Evolutionary conservation across 2,329 filamentous ascomycete species (phyloP), one percentile per base, ranked within the genome.

Genomic region (Calonectria ilicicola): DNA sequence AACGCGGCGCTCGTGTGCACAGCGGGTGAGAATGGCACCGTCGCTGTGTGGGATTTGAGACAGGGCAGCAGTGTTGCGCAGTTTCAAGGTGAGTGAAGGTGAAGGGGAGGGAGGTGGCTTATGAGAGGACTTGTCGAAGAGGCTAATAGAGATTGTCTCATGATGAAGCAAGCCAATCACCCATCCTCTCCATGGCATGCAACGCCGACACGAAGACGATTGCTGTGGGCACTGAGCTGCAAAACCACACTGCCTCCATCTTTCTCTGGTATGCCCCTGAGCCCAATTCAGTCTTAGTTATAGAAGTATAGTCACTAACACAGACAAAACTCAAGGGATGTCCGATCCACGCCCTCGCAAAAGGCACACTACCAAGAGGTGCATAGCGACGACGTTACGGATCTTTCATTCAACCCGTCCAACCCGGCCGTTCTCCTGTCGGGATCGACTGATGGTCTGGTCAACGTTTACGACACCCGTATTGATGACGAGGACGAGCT

Each of bases 401-500:
- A 91, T 17, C 82, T 86, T 2, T 71, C 78, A 79, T 91, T 92
- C 78, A 92, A 94, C 82, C 91, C 92, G 0, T 85, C 83, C 3
- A 85, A 89, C 62, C 87, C 90, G 0, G 87, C 89, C 53, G 85
- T 94, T 19, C 88, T 96, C 7, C 87, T 96, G 14, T 95, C 93
- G 1, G 93, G 93, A 51, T 95, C 93, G 44, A 96, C 94, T 17
- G 94, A 97, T 83, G 94, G 94, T 8, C 89, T 96, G 1, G 89
- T 96, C 78, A 95, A 94, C 80, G 86, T 96, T 56, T 94, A 93
- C 83, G 92, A 97, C 84, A 93, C 91, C 21, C 87, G 88, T 60
- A 88, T 94, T 70, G 84, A 87, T 21, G 93, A 94, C 76, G 94
- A 96, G 83, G 94, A 96, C 80, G 94, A 96, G 58, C 92, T 94